Conservation (phyloP, 768 basidiomycete species). For the Lentinula lateritia region DNA sequence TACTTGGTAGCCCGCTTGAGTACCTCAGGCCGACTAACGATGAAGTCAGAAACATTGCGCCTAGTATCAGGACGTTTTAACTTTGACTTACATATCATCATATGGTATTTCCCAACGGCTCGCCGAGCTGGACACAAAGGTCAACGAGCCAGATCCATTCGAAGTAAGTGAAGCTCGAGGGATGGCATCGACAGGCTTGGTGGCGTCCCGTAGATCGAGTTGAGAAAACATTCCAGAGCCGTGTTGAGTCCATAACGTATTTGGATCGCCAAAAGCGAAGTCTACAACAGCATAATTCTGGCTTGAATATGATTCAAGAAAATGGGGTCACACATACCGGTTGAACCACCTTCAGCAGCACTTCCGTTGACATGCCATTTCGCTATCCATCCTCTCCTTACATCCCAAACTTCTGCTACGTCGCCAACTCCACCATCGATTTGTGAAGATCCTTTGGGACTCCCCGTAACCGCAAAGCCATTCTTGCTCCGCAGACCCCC, state of each 20-base stretch:
- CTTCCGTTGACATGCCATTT: slow-evolving; percentile 75
- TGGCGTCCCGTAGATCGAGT: slow-evolving; percentile 62
- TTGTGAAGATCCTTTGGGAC: slow-evolving; percentile 10
- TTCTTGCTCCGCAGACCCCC: neutral
- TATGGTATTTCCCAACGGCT: slow-evolving; percentile 64
- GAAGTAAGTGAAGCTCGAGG: slow-evolving; percentile 61
- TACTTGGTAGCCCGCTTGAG: slow-evolving; percentile 12
- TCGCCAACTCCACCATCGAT: slow-evolving; percentile 33
- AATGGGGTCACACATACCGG: slow-evolving; percentile 40
- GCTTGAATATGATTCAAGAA: neutral
- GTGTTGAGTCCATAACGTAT: slow-evolving; percentile 71
- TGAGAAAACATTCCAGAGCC: slow-evolving; percentile 75
- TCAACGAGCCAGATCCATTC: slow-evolving; percentile 58
- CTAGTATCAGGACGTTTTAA: slow-evolving; percentile 2
- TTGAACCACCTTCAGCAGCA: slow-evolving; percentile 64
- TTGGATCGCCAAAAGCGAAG: slow-evolving; percentile 61
- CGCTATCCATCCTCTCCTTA: slow-evolving; percentile 71
- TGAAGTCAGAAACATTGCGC: neutral
- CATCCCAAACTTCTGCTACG: slow-evolving; percentile 83
- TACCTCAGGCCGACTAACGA: slow-evolving; percentile 1
- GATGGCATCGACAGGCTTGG: slow-evolving; percentile 62
- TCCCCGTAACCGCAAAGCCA: neutral
- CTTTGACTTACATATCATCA: slow-evolving; percentile 66
- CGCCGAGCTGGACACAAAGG: slow-evolving; percentile 59
- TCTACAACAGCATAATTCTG: slow-evolving; percentile 33